Percentiles rank a stretch among this genome's conserved stretches.
phyloP scores from a whole-genome alignment of 2,329 filamentous ascomycete species.

The Sarocladium kiliense region DNA sequence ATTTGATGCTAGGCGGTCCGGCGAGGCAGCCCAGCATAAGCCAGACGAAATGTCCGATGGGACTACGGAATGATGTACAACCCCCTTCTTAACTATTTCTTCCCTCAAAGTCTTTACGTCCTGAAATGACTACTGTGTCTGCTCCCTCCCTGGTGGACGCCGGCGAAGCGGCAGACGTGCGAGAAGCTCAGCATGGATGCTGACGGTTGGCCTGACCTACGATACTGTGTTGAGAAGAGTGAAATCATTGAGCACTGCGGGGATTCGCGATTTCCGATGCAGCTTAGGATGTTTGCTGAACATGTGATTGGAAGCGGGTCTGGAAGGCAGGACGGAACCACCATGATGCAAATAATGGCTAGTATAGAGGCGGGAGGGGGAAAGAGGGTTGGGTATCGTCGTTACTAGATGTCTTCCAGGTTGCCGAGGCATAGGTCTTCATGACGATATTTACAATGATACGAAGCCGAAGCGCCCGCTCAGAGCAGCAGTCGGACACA shows the following conservation, averaged over 20 bases:
- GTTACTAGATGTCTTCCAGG: too few species aligned
- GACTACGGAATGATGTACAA: slow-evolving; percentile 1
- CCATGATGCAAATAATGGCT: not conserved
- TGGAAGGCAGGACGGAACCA: not conserved
- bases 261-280: slow-evolving; percentile 39
- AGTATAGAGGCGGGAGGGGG: not conserved
- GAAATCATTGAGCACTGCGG: slow-evolving; percentile 37
- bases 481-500: too few species aligned
- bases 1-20: not conserved
- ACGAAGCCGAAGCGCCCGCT: too few species aligned
- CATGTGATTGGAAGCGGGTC: not conserved
- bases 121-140: not conserved
- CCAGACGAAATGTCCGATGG: not conserved
- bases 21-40: not conserved
- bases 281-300: slow-evolving; percentile 45
- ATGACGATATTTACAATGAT: too few species aligned
- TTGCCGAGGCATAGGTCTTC: too few species aligned
- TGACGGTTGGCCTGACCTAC: slow-evolving; percentile 1
- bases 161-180: not conserved
- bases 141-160: not conserved
- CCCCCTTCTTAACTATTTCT: not conserved
- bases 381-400: not conserved
- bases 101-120: not conserved
- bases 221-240: slow-evolving; percentile 21
- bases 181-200: not conserved